phyloP scores from a whole-genome alignment of 257 asterid genomes.

The Jacaranda copaia region DNA sequence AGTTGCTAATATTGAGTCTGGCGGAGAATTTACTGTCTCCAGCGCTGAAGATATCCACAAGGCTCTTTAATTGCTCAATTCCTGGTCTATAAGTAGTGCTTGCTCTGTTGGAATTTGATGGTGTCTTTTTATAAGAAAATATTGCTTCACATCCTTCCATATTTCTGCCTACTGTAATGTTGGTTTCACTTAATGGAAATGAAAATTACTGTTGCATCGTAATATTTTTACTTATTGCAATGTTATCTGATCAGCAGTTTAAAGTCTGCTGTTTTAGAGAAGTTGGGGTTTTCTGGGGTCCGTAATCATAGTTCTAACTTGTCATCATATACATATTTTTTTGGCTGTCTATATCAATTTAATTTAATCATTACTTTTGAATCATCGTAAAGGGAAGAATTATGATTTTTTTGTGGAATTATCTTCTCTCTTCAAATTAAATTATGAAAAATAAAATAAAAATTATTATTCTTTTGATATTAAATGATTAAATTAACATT shows the following conservation, averaged over 20 bases:
- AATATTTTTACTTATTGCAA: neutral
- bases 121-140: neutral
- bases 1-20: slow-evolving; percentile 68
- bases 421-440: too few relatives aligned
- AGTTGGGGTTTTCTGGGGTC: too few relatives aligned
- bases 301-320: too few relatives aligned
- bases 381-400: too few relatives aligned
- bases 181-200: slow-evolving; percentile 4
- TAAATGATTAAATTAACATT: too few relatives aligned
- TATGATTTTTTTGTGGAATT: too few relatives aligned
- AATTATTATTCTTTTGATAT: too few relatives aligned
- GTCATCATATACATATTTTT: too few relatives aligned
- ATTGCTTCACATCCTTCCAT: neutral
- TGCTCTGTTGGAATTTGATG: neutral
- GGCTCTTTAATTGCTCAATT: neutral
- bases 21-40: slow-evolving; percentile 77
- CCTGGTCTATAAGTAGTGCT: neutral
- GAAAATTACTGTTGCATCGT: neutral
- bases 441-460: too few relatives aligned
- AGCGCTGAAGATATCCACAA: slow-evolving; percentile 70
- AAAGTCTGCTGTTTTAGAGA: neutral
- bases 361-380: too few relatives aligned
- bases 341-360: too few relatives aligned
- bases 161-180: neutral
- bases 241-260: too few relatives aligned